phyloP scores from a whole-genome alignment of 2,329 filamentous ascomycete genomes.

The Chaetothyriales sp. region DNA sequence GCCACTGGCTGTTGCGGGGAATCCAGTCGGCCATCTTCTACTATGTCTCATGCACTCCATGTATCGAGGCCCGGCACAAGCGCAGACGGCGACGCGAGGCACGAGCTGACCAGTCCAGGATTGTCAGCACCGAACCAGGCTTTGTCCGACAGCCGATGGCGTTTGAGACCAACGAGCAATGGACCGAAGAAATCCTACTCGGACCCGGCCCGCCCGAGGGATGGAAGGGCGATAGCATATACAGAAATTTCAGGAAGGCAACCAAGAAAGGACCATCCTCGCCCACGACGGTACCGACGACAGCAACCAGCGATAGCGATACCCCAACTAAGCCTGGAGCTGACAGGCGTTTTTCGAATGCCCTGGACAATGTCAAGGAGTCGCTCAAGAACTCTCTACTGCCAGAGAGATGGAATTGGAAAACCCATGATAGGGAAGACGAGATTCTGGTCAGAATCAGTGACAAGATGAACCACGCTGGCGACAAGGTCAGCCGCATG shows the following conservation, averaged over 20 bases:
- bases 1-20: slow-evolving; percentile 32
- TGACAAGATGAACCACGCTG: slow-evolving; percentile 6
- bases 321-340: slow-evolving; percentile 71
- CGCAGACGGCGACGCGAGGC: slow-evolving; percentile 57
- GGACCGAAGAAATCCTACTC: slow-evolving; percentile 71
- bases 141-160: slow-evolving; percentile 62
- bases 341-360: slow-evolving; percentile 68
- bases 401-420: slow-evolving; percentile 55
- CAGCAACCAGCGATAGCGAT: not conserved
- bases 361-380: slow-evolving; percentile 48
- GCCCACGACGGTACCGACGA: not conserved
- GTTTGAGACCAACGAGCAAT: slow-evolving; percentile 76
- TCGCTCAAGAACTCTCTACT: slow-evolving; percentile 34
- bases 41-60: slow-evolving; percentile 39
- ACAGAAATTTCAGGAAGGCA: slow-evolving; percentile 22
- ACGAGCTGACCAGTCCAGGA: slow-evolving; percentile 47
- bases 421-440: slow-evolving; percentile 72
- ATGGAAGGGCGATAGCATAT: slow-evolving; percentile 12
- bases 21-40: slow-evolving; percentile 37
- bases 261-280: not conserved
- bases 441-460: slow-evolving; percentile 62
- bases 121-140: slow-evolving; percentile 49
- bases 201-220: slow-evolving; percentile 52
- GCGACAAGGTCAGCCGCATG: slow-evolving; percentile 12
- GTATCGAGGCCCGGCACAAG: slow-evolving; percentile 53